Percentiles rank a stretch among this genome's conserved stretches.
These are phyloP conservation scores for Chondrus crispus DNA, from an alignment of 23 red algal species.

Conservation along the genomic window DNA sequence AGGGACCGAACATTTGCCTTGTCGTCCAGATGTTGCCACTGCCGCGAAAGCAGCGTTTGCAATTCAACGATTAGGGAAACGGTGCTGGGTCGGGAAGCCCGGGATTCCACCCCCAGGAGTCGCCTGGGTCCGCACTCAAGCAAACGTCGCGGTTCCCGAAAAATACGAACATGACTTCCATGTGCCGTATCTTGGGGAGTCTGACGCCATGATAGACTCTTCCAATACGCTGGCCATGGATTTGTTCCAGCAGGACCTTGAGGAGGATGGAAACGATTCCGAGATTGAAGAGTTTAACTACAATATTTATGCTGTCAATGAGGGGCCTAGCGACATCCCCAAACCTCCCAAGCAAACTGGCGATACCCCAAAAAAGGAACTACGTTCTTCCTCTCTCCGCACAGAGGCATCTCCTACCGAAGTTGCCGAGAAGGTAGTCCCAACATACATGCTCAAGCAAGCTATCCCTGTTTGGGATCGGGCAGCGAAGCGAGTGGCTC, in stretches of 20 bases:
- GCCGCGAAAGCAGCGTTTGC: too few species aligned
- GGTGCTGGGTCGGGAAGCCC: too few species aligned
- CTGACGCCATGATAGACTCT: conserved; percentile 10
- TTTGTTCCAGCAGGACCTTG: background rate
- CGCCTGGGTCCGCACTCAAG: conserved; percentile 32
- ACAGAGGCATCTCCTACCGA: too few species aligned
- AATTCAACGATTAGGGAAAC: too few species aligned
- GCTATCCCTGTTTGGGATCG: conserved; percentile 17
- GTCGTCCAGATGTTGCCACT: too few species aligned
- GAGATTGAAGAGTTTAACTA: conserved; percentile 54
- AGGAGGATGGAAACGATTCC: conserved; percentile 28
- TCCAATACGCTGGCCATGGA: conserved; percentile 45
- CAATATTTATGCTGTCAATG: too few species aligned
- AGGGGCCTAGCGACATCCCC: too few species aligned
- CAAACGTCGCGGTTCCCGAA: conserved; percentile 45
- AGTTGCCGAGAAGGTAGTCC: too few species aligned
- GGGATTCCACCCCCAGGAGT: conserved; percentile 8
- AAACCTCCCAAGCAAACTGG: too few species aligned
- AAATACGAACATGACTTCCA: conserved; percentile 11
- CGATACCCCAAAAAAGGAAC: too few species aligned
- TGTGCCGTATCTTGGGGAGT: conserved; percentile 61
- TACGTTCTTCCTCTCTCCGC: too few species aligned
- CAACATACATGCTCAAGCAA: background rate
- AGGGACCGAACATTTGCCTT: too few species aligned
- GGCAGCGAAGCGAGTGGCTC: conserved; percentile 36